phyloP scores from a whole-genome alignment of 2,329 filamentous ascomycete species.

The Biscogniauxia mediterranea region DNA sequence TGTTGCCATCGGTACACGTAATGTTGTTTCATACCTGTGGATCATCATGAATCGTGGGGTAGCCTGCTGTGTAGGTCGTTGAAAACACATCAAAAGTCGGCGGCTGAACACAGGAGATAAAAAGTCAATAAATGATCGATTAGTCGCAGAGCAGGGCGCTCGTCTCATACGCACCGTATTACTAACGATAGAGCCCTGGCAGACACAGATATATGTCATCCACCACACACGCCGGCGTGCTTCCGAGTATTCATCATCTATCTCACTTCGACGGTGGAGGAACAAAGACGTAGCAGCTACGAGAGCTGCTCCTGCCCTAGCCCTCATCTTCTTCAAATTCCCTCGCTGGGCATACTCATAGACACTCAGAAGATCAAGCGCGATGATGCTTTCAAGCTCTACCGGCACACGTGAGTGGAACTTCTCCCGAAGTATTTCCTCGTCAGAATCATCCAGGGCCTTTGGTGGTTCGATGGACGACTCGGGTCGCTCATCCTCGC shows the following conservation, averaged over 20 bases:
- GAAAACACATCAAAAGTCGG: constrained; percentile 44
- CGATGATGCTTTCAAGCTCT: constrained; percentile 47
- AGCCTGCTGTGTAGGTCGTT: constrained; percentile 44
- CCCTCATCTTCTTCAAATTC: constrained; percentile 52
- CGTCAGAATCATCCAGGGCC: constrained; percentile 40
- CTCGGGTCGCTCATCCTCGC: constrained; percentile 46
- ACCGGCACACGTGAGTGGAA: constrained; percentile 45
- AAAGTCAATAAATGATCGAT: not conserved
- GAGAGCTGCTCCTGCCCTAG: constrained; percentile 46
- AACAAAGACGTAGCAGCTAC: constrained; percentile 44
- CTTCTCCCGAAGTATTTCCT: constrained; percentile 33
- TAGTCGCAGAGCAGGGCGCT: not conserved
- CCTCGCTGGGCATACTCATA: constrained; percentile 54
- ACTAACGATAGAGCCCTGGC: constrained; percentile 51
- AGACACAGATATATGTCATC: constrained; percentile 54
- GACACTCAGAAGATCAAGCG: constrained; percentile 46
- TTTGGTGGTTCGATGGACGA: constrained; percentile 44
- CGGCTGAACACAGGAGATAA: constrained; percentile 29
- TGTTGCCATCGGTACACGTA: not conserved
- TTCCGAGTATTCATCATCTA: constrained; percentile 42
- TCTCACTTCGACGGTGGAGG: constrained; percentile 39
- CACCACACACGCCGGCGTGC: constrained; percentile 49
- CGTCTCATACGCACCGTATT: constrained; percentile 39
- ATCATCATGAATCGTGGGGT: constrained; percentile 41
- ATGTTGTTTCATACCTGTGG: constrained; percentile 35